Conservation (phyloP, 2,329 filamentous ascomycete genomes). For the Amphichorda felina region DNA sequence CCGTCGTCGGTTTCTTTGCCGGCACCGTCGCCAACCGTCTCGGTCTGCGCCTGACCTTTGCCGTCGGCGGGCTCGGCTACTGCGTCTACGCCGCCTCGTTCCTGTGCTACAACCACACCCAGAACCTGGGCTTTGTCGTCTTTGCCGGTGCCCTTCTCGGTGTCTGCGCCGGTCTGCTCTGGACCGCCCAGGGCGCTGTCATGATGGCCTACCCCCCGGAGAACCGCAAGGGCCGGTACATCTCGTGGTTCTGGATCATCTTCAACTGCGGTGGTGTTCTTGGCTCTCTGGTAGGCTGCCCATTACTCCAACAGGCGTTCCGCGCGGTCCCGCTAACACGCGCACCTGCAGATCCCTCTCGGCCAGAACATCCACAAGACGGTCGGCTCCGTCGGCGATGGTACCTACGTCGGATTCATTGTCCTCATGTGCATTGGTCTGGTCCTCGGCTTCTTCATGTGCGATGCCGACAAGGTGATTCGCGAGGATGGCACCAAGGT, state of each 20-base stretch:
- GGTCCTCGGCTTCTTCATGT: conserved; percentile 54
- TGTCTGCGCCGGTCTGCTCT: conserved; percentile 67
- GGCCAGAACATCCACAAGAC: conserved; percentile 56
- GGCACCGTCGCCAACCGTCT: conserved; percentile 69
- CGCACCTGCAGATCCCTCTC: conserved; percentile 63
- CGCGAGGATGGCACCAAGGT: conserved; percentile 69
- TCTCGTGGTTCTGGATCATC: conserved; percentile 88
- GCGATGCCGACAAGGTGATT: conserved; percentile 59
- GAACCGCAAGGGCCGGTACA: conserved; percentile 73
- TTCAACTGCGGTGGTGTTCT: conserved; percentile 90
- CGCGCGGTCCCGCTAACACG: too few species aligned
- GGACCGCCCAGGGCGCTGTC: conserved; percentile 74
- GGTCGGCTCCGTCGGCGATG: conserved; percentile 48
- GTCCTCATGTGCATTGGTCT: conserved; percentile 70
- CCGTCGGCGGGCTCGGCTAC: conserved; percentile 67
- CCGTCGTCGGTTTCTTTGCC: conserved; percentile 56
- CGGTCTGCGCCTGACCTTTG: conserved; percentile 55
- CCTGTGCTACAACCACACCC: conserved; percentile 7
- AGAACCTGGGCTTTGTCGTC: conserved; percentile 44
- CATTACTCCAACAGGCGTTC: too few species aligned
- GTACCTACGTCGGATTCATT: conserved; percentile 82
- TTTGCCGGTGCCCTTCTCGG: conserved; percentile 69
- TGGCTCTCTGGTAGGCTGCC: conserved; percentile 47
- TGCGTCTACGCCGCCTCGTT: conserved; percentile 42
- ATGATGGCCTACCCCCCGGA: conserved; percentile 87